Percentiles rank a stretch among this genome's conserved stretches.
Conservation (phyloP, 371 early-diverging fungal genomes). For the Lichtheimia ornata region DNA sequence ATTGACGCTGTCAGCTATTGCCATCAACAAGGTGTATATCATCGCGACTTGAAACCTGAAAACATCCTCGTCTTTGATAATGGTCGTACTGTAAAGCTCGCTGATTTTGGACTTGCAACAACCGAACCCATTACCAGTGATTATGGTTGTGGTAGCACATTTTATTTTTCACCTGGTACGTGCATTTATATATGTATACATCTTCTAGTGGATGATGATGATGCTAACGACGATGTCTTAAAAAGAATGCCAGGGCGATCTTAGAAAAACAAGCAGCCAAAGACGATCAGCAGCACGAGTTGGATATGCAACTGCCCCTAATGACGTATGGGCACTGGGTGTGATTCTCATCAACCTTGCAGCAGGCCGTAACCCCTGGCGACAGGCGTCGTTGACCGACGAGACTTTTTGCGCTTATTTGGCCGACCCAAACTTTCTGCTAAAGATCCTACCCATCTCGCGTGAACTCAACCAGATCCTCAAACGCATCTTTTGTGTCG, state of each 20-base stretch:
- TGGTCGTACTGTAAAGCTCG: conserved; percentile 70
- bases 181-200: not conserved
- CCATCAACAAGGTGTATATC: conserved; percentile 61
- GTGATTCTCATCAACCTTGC: conserved; percentile 80
- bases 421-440: conserved; percentile 61
- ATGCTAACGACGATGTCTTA: not conserved
- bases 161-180: conserved; percentile 88
- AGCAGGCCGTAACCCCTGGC: conserved; percentile 83
- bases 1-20: conserved; percentile 60
- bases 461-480: conserved; percentile 70
- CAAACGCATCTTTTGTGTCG: conserved; percentile 71
- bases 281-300: conserved; percentile 12
- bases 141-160: conserved; percentile 89
- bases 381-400: conserved; percentile 71
- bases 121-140: conserved; percentile 71
- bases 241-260: conserved; percentile 76
- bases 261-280: conserved; percentile 32
- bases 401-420: conserved; percentile 72
- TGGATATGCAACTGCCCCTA: conserved; percentile 71
- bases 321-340: conserved; percentile 86
- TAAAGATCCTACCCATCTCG: conserved; percentile 70
- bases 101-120: conserved; percentile 95
- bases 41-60: conserved; percentile 80
- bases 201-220: too few species aligned
- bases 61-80: conserved; percentile 58